Evolutionary conservation across 73 alveolate species (phyloP).

Genomic region (Vitrella brassicaformis): DNA sequence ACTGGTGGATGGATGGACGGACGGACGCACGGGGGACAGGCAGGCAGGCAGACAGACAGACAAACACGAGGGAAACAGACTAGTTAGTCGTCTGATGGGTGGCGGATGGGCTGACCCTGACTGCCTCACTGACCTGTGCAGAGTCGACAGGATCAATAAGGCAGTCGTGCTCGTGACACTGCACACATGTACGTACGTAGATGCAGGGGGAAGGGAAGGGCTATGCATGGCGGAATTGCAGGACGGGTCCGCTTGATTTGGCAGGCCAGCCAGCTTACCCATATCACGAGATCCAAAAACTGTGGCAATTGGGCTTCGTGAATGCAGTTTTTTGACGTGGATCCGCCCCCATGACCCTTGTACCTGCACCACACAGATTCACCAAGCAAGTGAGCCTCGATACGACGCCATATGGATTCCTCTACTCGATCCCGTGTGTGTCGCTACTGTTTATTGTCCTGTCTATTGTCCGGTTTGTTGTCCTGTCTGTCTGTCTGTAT

Average conservation of each 20-base stretch:
- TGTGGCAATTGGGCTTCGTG: slow-evolving; percentile 23
- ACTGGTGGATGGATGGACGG: too few relatives aligned
- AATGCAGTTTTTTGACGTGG: not conserved
- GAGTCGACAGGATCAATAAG: slow-evolving; percentile 45
- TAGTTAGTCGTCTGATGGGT: too few relatives aligned
- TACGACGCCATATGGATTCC: not conserved
- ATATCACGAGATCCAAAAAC: slow-evolving; percentile 42
- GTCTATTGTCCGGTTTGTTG: not conserved
- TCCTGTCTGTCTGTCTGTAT: not conserved
- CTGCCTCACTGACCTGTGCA: slow-evolving; percentile 13
- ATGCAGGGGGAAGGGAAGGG: slow-evolving; percentile 1
- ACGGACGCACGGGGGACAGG: too few relatives aligned
- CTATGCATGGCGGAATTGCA: slow-evolving; percentile 32
- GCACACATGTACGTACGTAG: not conserved
- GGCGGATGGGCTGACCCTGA: too few relatives aligned
- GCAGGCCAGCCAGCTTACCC: slow-evolving; percentile 36
- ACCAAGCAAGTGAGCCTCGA: not conserved
- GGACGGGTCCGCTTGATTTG: slow-evolving; percentile 42
- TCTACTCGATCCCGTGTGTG: not conserved
- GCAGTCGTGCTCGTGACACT: slow-evolving; percentile 73
- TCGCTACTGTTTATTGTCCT: not conserved
- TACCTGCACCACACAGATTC: not conserved
- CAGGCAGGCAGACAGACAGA: too few relatives aligned
- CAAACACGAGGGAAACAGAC: too few relatives aligned
- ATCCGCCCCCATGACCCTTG: not conserved